Conservation (phyloP, 2,329 filamentous ascomycete genomes). For the Alternaria sp. region DNA sequence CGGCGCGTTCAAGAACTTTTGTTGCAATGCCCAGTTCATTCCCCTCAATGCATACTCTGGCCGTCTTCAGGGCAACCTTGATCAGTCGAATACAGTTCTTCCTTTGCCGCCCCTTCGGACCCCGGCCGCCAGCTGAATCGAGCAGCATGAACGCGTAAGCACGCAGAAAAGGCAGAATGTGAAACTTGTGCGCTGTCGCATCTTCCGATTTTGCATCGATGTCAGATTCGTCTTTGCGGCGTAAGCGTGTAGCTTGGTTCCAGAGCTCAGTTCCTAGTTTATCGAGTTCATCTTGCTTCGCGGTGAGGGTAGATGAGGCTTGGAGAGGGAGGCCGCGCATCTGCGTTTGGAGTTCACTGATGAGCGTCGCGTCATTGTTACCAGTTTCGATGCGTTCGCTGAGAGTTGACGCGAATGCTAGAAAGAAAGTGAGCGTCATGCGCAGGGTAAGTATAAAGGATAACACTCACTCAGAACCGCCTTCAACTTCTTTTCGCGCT, state of each 20-base stretch:
- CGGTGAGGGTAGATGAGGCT: constrained; percentile 32
- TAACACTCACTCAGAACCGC: constrained; percentile 38
- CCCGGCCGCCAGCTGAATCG: constrained; percentile 52
- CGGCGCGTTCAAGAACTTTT: constrained; percentile 70
- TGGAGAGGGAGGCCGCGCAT: constrained; percentile 52
- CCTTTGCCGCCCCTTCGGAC: constrained; percentile 26
- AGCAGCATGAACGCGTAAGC: constrained; percentile 74
- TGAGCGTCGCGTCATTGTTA: constrained; percentile 27
- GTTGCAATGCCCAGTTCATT: constrained; percentile 66
- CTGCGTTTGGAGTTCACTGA: constrained; percentile 51
- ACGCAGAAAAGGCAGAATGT: constrained; percentile 50
- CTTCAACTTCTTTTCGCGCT: constrained; percentile 50
- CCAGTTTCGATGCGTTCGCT: constrained; percentile 29
- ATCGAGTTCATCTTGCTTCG: constrained; percentile 62
- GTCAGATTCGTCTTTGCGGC: constrained; percentile 25
- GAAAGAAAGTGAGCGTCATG: constrained; percentile 16
- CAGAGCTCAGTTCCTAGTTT: constrained; percentile 66
- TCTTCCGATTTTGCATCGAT: constrained; percentile 43
- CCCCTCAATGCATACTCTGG: constrained; percentile 68
- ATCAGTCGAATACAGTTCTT: constrained; percentile 63
- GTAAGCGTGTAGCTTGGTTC: constrained; percentile 69
- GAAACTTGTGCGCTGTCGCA: constrained; percentile 27
- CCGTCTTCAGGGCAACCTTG: constrained; percentile 72
- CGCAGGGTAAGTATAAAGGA: not conserved
- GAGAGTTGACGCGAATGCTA: constrained; percentile 47